phyloP scores from a whole-genome alignment of 805 yeast genomes.

The Lachancea waltii region DNA sequence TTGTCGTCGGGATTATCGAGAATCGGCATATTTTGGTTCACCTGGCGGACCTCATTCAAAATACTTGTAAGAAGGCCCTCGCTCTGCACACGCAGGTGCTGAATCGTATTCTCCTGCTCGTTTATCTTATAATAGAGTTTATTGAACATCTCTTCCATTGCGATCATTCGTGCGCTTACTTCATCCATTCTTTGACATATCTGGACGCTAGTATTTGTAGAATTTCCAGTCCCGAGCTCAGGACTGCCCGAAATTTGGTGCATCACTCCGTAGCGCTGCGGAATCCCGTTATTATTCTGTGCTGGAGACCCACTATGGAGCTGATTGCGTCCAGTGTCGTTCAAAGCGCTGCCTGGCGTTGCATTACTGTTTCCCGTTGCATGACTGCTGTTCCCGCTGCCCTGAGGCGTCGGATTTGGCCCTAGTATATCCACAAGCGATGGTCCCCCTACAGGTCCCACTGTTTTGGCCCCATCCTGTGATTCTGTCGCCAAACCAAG shows the following conservation, averaged over 20 bases:
- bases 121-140: conserved; percentile 21
- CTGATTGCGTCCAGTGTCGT: background rate
- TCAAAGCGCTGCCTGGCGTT: conserved; percentile 1
- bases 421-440: conserved; percentile 7
- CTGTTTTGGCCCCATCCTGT: background rate
- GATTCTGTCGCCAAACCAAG: background rate
- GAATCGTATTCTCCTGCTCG: conserved; percentile 17
- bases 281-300: background rate
- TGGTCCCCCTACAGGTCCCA: conserved; percentile 1
- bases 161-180: conserved; percentile 21
- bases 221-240: conserved; percentile 5
- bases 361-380: conserved; percentile 3
- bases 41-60: conserved; percentile 5
- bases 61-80: conserved; percentile 2
- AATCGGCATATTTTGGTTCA: conserved; percentile 1
- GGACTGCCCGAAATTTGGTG: conserved; percentile 7
- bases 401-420: conserved; percentile 2
- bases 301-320: background rate
- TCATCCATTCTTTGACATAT: conserved; percentile 32
- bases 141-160: conserved; percentile 29
- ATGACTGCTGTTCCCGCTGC: conserved; percentile 2
- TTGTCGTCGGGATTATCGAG: conserved; percentile 6
- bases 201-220: conserved; percentile 14
- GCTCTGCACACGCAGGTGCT: conserved; percentile 11
- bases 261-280: conserved; percentile 6